A percentile compares a stretch with the other conserved stretches of the same genome.
phyloP scores from a whole-genome alignment of 306 rosid genomes.

The Sophora flavescens region DNA sequence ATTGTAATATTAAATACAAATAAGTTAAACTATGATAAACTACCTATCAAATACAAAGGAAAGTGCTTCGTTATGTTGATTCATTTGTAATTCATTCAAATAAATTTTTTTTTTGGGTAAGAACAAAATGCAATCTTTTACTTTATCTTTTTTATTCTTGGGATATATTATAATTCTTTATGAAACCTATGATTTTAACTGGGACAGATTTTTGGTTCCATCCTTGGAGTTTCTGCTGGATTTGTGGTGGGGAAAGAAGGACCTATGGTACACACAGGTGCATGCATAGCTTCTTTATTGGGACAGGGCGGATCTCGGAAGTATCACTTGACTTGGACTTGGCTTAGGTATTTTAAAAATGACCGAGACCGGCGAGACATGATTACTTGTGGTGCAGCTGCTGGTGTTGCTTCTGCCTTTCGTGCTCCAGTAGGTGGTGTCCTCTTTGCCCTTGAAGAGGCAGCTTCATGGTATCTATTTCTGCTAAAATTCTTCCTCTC shows the following conservation, averaged over 20 bases:
- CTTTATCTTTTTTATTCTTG: neutral
- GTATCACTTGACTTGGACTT: slow-evolving; percentile 69
- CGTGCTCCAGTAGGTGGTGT: slow-evolving; percentile 98
- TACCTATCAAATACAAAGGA: slow-evolving; percentile 5
- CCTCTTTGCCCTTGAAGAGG: slow-evolving; percentile 95
- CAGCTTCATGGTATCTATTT: slow-evolving; percentile 88
- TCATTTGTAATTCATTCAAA: neutral
- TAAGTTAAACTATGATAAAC: neutral
- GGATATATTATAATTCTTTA: neutral
- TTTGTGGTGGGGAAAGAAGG: slow-evolving; percentile 96
- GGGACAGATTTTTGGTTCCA: slow-evolving; percentile 81
- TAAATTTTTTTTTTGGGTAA: neutral
- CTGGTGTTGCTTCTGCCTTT: slow-evolving; percentile 97
- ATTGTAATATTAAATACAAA: neutral
- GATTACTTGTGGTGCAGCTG: slow-evolving; percentile 97
- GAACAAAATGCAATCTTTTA: slow-evolving; percentile 21
- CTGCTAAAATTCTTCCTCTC: slow-evolving; percentile 34
- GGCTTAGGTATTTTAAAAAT: slow-evolving; percentile 88
- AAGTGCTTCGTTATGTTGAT: neutral
- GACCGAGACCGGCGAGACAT: slow-evolving; percentile 91
- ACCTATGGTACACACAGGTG: slow-evolving; percentile 97
- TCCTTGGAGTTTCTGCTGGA: slow-evolving; percentile 92
- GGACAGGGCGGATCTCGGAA: slow-evolving; percentile 96
- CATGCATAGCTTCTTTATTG: slow-evolving; percentile 85
- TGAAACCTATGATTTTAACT: slow-evolving; percentile 38